A percentile compares a stretch with the other conserved stretches of the same genome.
Conservation (phyloP, 306 rosid genomes). For the Gastrolobium bilobum region DNA sequence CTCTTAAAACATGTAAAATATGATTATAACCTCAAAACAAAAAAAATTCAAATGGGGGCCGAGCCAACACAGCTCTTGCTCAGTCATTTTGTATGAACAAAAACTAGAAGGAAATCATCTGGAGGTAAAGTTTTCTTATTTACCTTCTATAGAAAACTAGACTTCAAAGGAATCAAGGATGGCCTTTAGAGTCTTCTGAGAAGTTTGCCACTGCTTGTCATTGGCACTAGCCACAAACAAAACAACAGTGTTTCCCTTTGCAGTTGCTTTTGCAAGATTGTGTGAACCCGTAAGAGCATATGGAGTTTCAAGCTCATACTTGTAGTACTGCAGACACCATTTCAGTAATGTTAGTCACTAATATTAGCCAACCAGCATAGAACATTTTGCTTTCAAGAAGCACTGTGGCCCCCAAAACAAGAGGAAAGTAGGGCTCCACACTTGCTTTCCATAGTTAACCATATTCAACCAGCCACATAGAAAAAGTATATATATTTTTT, state of each 20-base stretch:
- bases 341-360: constrained; percentile 34
- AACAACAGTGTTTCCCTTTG: constrained; percentile 93
- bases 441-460: not conserved
- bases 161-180: constrained; percentile 90
- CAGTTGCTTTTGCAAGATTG: constrained; percentile 97
- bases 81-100: constrained; percentile 36
- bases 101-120: constrained; percentile 40
- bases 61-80: constrained; percentile 23
- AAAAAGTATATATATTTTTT: not conserved
- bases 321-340: constrained; percentile 77
- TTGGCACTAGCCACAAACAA: constrained; percentile 92
- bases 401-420: not conserved
- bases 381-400: not conserved
- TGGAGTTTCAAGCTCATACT: constrained; percentile 87
- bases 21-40: constrained; percentile 32
- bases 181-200: constrained; percentile 76
- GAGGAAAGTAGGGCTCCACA: not conserved
- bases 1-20: constrained; percentile 27
- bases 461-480: not conserved
- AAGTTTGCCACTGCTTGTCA: constrained; percentile 91
- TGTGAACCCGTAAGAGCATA: constrained; percentile 92
- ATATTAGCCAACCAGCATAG: not conserved
- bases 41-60: constrained; percentile 21
- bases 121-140: constrained; percentile 36
- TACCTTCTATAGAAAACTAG: constrained; percentile 57